A percentile compares a stretch with the other conserved stretches of the same genome.
Conservation (phyloP, 257 asterid genomes). For the Ballota nigra region DNA sequence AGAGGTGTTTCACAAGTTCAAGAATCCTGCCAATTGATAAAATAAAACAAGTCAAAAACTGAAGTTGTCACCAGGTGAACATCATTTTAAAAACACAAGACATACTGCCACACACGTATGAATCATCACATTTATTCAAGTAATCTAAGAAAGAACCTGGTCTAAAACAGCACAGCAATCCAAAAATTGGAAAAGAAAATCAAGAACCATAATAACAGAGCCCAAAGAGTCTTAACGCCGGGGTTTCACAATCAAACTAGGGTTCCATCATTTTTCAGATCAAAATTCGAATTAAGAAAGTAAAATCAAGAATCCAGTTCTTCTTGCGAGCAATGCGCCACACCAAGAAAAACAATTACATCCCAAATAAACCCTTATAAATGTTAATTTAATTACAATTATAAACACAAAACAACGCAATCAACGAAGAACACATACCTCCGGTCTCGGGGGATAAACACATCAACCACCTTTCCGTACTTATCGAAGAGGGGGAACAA, state of each 20-base stretch:
- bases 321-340: background rate
- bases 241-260: background rate
- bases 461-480: conserved; percentile 85
- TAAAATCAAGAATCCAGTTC: background rate
- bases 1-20: background rate
- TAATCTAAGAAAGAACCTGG: background rate
- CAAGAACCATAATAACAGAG: background rate
- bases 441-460: conserved; percentile 80
- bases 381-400: background rate
- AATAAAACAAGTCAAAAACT: background rate
- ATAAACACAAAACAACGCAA: background rate
- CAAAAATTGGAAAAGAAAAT: background rate
- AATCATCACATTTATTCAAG: background rate
- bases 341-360: background rate
- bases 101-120: background rate
- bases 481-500: conserved; percentile 72
- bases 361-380: background rate
- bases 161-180: background rate
- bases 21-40: background rate
- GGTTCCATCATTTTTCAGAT: background rate
- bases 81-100: background rate
- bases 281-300: background rate
- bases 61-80: background rate
- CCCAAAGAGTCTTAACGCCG: background rate
- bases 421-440: conserved; percentile 37